Evolutionary conservation across 2,329 filamentous ascomycete genomes (phyloP).

Genomic region (Chaetomiaceae sp.): DNA sequence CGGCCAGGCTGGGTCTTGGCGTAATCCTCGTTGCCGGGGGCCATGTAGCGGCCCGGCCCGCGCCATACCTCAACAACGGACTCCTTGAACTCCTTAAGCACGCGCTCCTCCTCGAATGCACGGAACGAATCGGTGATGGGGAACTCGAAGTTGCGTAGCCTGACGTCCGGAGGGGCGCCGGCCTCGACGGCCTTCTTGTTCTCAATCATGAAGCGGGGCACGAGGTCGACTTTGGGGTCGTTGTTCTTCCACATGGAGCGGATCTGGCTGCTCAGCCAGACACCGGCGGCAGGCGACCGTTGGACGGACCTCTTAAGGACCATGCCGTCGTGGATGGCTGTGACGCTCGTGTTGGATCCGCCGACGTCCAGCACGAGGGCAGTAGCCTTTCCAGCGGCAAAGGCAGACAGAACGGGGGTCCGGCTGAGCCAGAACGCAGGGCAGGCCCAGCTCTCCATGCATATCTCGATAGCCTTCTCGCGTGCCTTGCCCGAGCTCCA

Average conservation of each 20-base stretch:
- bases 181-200: conserved; percentile 88
- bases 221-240: conserved; percentile 66
- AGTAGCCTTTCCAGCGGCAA: conserved; percentile 87
- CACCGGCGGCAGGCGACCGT: conserved; percentile 77
- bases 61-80: conserved; percentile 93
- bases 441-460: conserved; percentile 94
- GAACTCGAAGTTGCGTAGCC: conserved; percentile 64
- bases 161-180: conserved; percentile 70
- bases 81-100: conserved; percentile 95
- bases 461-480: conserved; percentile 92
- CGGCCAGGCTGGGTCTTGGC: conserved; percentile 70
- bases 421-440: conserved; percentile 92
- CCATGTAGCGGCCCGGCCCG: conserved; percentile 64
- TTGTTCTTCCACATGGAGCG: conserved; percentile 71
- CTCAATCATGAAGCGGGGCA: conserved; percentile 82
- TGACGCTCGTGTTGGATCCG: conserved; percentile 81
- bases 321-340: conserved; percentile 90
- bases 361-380: conserved; percentile 91
- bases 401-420: conserved; percentile 84
- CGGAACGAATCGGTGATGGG: conserved; percentile 67
- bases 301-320: conserved; percentile 87
- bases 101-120: conserved; percentile 82
- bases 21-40: conserved; percentile 69
- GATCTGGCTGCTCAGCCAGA: conserved; percentile 87
- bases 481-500: conserved; percentile 87